A percentile compares a stretch with the other conserved stretches of the same genome.
Conservation (phyloP, 2,329 filamentous ascomycete genomes). For the Cordyceps tenuipes region DNA sequence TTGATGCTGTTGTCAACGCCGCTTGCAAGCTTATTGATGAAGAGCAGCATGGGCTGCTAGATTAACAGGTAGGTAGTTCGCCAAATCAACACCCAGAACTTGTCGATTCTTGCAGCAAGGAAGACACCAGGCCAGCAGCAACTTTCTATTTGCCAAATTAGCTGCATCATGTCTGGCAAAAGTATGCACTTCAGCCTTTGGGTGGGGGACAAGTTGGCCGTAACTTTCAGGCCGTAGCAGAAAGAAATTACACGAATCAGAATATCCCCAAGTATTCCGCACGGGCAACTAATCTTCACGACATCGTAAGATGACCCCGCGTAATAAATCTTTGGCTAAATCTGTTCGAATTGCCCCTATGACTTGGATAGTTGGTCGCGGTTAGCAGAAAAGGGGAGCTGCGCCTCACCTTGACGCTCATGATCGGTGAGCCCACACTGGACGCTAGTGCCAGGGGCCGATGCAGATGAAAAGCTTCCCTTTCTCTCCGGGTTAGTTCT, state of each 20-base stretch:
- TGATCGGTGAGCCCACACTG: constrained; percentile 4
- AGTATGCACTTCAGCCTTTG: neutral
- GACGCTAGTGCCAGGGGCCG: constrained; percentile 7
- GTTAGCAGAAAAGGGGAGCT: constrained; percentile 7
- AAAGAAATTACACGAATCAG: too few relatives aligned
- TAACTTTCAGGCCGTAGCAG: neutral
- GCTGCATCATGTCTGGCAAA: neutral
- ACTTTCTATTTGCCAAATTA: neutral
- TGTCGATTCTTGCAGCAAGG: neutral
- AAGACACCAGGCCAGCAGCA: neutral
- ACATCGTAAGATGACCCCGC: neutral
- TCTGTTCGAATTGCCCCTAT: neutral
- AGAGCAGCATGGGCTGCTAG: too few relatives aligned
- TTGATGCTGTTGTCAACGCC: too few relatives aligned
- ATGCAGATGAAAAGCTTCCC: constrained; percentile 2
- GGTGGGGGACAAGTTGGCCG: neutral
- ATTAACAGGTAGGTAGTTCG: too few relatives aligned
- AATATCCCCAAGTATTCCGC: too few relatives aligned
- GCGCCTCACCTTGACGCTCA: constrained; percentile 10
- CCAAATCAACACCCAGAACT: neutral
- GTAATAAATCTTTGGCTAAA: neutral
- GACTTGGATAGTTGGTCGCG: neutral
- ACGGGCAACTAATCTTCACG: neutral
- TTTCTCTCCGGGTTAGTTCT: neutral
- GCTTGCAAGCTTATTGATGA: too few relatives aligned